These are phyloP conservation scores for Nematodospora valgi DNA, from an alignment of 805 yeast species.

Conservation along the genomic window DNA sequence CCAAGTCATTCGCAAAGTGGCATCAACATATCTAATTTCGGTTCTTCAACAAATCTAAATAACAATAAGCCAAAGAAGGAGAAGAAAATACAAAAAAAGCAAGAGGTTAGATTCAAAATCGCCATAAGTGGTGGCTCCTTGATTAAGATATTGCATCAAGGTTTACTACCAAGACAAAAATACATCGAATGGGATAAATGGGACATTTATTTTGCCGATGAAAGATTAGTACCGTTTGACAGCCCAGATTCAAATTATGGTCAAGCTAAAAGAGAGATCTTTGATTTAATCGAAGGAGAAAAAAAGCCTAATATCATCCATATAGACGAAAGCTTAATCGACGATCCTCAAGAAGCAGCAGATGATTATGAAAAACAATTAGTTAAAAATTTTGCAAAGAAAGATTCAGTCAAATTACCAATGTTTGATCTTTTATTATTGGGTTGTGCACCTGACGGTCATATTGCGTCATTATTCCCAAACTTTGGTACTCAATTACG, in stretches of 20 bases:
- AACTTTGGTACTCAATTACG: constrained; percentile 78
- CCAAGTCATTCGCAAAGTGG: constrained; percentile 10
- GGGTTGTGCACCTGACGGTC: constrained; percentile 99
- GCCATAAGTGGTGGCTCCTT: constrained; percentile 94
- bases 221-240: constrained; percentile 85
- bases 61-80: constrained; percentile 17
- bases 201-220: constrained; percentile 97
- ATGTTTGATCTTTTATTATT: constrained; percentile 86
- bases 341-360: constrained; percentile 89
- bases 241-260: constrained; percentile 86
- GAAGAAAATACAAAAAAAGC: constrained; percentile 48
- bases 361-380: constrained; percentile 85
- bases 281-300: constrained; percentile 60
- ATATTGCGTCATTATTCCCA: constrained; percentile 94
- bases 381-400: constrained; percentile 88
- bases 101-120: constrained; percentile 75
- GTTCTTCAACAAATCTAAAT: constrained; percentile 3
- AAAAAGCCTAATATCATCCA: constrained; percentile 72
- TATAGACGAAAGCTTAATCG: constrained; percentile 70
- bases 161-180: constrained; percentile 63
- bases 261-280: constrained; percentile 75
- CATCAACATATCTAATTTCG: not conserved
- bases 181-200: constrained; percentile 89
- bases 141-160: constrained; percentile 81
- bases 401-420: constrained; percentile 94